These are phyloP conservation scores for Dactylellina parvicollis DNA, from an alignment of 2,329 filamentous ascomycete genomes.

Conservation along the genomic window DNA sequence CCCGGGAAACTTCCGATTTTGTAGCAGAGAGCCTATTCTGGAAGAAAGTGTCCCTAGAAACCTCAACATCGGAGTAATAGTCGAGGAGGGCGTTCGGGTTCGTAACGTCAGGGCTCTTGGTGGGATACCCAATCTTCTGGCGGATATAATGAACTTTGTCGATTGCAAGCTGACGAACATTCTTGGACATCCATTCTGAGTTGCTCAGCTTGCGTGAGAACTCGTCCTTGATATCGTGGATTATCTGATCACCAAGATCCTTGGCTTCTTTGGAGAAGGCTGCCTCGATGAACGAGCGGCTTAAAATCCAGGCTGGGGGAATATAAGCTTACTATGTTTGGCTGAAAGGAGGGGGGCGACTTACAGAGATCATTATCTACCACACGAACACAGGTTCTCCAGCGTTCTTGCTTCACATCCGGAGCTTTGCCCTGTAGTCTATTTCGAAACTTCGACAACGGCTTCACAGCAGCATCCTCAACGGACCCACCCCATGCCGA, in stretches of 20 bases:
- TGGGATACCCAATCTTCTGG: slow-evolving; percentile 75
- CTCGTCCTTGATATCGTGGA: slow-evolving; percentile 74
- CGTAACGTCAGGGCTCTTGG: slow-evolving; percentile 70
- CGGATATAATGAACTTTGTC: slow-evolving; percentile 74
- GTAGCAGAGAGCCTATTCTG: slow-evolving; percentile 68
- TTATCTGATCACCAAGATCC: slow-evolving; percentile 73
- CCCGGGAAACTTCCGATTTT: slow-evolving; percentile 64
- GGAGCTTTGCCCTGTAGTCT: slow-evolving; percentile 71
- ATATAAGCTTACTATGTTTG: neutral
- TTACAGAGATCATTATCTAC: slow-evolving; percentile 72
- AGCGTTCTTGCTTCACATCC: slow-evolving; percentile 71
- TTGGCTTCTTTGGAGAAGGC: slow-evolving; percentile 75
- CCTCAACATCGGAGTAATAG: slow-evolving; percentile 68
- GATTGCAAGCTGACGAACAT: slow-evolving; percentile 70
- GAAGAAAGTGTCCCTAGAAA: slow-evolving; percentile 68
- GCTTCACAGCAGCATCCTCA: slow-evolving; percentile 70
- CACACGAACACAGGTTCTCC: slow-evolving; percentile 71
- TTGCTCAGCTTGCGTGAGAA: slow-evolving; percentile 71
- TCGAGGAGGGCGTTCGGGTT: slow-evolving; percentile 67
- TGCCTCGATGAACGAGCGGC: slow-evolving; percentile 75
- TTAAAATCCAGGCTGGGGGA: slow-evolving; percentile 6
- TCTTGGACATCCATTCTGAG: slow-evolving; percentile 73
- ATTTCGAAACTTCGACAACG: slow-evolving; percentile 71
- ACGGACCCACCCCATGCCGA: slow-evolving; percentile 67
- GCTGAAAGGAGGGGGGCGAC: slow-evolving; percentile 65